Conservation (phyloP, 1,139 yeast species). For the Protomyces gravidus region DNA sequence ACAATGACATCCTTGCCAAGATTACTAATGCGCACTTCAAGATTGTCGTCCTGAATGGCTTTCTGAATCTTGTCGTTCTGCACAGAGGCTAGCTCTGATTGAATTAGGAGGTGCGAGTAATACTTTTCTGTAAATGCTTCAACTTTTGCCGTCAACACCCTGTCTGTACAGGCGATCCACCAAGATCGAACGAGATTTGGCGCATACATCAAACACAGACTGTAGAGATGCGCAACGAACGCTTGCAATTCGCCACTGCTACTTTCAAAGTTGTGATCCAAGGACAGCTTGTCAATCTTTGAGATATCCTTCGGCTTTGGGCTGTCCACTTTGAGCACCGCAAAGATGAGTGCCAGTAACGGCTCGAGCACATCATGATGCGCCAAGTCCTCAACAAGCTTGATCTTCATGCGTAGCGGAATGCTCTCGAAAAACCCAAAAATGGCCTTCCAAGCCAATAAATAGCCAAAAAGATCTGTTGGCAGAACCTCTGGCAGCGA, state of each 20-base stretch:
- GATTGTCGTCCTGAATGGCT: conserved; percentile 46
- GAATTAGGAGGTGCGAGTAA: conserved; percentile 63
- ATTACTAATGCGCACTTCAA: conserved; percentile 59
- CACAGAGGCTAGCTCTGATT: conserved; percentile 56
- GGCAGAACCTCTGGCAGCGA: conserved; percentile 20
- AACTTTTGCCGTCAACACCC: conserved; percentile 53
- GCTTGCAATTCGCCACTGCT: conserved; percentile 20
- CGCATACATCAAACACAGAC: conserved; percentile 52
- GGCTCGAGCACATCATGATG: conserved; percentile 48
- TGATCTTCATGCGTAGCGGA: conserved; percentile 42
- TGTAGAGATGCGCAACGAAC: conserved; percentile 52
- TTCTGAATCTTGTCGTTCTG: conserved; percentile 39
- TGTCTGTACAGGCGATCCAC: conserved; percentile 61
- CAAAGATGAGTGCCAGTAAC: conserved; percentile 37
- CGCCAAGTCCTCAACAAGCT: conserved; percentile 57
- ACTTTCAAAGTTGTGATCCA: conserved; percentile 42
- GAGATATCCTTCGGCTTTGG: conserved; percentile 32
- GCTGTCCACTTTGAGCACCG: conserved; percentile 31
- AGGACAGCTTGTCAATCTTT: conserved; percentile 24
- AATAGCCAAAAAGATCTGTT: conserved; percentile 41
- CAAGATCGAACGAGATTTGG: conserved; percentile 69
- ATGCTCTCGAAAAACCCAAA: conserved; percentile 62
- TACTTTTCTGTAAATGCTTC: conserved; percentile 59
- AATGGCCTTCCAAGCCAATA: conserved; percentile 69
- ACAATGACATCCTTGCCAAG: conserved; percentile 68